Percentiles rank a stretch among this genome's conserved stretches.
Conservation (phyloP, 2,329 filamentous ascomycete species). For the Bipolaris oryzae region DNA sequence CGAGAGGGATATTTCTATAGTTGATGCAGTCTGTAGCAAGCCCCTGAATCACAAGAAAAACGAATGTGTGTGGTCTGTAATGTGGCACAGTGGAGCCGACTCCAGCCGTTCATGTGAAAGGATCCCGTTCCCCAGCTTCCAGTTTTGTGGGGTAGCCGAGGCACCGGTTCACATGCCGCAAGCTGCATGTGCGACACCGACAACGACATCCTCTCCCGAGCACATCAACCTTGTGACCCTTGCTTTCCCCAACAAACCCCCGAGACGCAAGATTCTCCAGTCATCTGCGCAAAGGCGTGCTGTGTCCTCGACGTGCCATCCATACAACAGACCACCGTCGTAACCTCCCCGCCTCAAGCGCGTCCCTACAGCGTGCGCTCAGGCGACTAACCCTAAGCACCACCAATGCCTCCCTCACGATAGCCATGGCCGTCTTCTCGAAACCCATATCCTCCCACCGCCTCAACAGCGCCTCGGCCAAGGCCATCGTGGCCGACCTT, state of each 20-base stretch:
- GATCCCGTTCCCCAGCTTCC: constrained; percentile 12
- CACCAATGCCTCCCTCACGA: constrained; percentile 28
- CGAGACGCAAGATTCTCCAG: not conserved
- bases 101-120: constrained; percentile 13
- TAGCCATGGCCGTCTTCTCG: constrained; percentile 50
- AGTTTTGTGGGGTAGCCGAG: constrained; percentile 31
- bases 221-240: constrained; percentile 12
- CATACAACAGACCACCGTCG: not conserved
- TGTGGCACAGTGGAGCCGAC: not conserved
- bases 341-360: constrained; percentile 5
- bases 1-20: too few species aligned
- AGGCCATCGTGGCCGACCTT: constrained; percentile 47
- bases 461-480: constrained; percentile 42
- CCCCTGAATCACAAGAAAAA: not conserved
- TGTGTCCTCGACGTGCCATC: not conserved
- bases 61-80: not conserved
- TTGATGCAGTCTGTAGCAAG: not conserved
- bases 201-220: constrained; percentile 14
- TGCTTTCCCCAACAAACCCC: constrained; percentile 13
- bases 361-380: constrained; percentile 7
- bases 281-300: not conserved
- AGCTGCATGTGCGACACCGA: constrained; percentile 4
- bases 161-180: constrained; percentile 31
- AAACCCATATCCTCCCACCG: constrained; percentile 44
- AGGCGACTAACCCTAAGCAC: not conserved